Conservation (phyloP, 2,329 filamentous ascomycete genomes). For the Fusarium nodosum region DNA sequence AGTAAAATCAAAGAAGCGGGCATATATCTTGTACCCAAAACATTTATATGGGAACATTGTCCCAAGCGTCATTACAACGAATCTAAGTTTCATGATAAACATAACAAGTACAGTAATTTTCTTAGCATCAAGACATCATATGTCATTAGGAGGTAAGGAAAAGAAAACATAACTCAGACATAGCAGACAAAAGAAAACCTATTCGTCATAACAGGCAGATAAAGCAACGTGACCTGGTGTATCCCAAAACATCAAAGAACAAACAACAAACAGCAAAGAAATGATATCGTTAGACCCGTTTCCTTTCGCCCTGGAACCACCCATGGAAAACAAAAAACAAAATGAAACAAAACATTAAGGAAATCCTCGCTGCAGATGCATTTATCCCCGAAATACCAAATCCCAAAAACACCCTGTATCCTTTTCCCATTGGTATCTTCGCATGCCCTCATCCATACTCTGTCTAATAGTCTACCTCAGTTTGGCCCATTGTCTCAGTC, state of each 20-base stretch:
- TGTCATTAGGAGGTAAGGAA: constrained; percentile 16
- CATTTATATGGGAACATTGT: constrained; percentile 14
- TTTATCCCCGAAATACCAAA: constrained; percentile 20
- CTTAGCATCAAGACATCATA: constrained; percentile 22
- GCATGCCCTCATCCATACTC: constrained; percentile 49
- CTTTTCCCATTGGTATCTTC: constrained; percentile 41
- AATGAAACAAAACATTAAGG: constrained; percentile 25
- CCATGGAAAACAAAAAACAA: constrained; percentile 4
- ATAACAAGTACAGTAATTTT: constrained; percentile 23
- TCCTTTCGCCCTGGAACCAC: constrained; percentile 6
- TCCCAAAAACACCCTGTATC: constrained; percentile 38
- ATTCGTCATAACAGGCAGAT: constrained; percentile 20
- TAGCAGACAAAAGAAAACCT: constrained; percentile 19
- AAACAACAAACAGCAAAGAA: constrained; percentile 33
- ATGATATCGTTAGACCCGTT: constrained; percentile 36
- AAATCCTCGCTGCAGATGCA: constrained; percentile 33
- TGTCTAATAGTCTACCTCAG: constrained; percentile 55
- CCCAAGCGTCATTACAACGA: constrained; percentile 41
- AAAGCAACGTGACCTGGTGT: background rate
- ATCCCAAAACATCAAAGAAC: constrained; percentile 1
- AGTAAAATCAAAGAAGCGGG: background rate
- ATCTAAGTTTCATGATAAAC: constrained; percentile 31
- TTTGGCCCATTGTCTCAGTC: constrained; percentile 52
- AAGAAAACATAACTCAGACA: background rate
- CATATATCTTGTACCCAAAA: background rate